Percentiles rank a stretch among this genome's conserved stretches.
phyloP scores from a whole-genome alignment of 2,329 filamentous ascomycete genomes.

The Pyricularia pennisetigena region DNA sequence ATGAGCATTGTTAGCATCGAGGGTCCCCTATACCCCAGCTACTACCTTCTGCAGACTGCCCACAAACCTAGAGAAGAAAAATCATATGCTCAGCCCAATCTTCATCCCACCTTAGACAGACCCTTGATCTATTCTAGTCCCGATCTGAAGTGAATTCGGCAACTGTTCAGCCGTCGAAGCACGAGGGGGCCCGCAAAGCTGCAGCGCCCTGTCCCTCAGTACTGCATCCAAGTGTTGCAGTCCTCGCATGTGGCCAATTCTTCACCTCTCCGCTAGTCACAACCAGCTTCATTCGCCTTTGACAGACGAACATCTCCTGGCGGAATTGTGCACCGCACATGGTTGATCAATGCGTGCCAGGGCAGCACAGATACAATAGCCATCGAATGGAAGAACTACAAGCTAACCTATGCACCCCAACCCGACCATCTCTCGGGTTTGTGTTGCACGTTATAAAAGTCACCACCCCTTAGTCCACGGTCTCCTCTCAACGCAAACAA shows the following conservation, averaged over 20 bases:
- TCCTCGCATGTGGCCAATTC: background rate
- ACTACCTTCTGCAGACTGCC: background rate
- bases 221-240: background rate
- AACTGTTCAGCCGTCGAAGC: background rate
- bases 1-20: background rate
- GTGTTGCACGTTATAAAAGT: background rate
- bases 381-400: background rate
- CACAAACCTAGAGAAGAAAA: background rate
- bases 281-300: background rate
- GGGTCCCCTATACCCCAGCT: background rate
- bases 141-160: background rate
- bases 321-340: background rate
- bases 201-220: background rate
- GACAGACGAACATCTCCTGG: background rate
- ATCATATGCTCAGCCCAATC: background rate
- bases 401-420: slow-evolving; percentile 7
- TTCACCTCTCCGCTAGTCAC: background rate
- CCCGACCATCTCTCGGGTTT: background rate
- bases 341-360: background rate
- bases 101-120: background rate
- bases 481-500: slow-evolving; percentile 41
- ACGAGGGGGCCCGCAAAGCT: background rate
- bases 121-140: background rate
- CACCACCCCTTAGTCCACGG: slow-evolving; percentile 16
- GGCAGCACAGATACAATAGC: background rate